Percentiles rank a stretch among this genome's conserved stretches.
Conservation (phyloP, 139 green algal genomes). For the Volvox reticuliferus region DNA sequence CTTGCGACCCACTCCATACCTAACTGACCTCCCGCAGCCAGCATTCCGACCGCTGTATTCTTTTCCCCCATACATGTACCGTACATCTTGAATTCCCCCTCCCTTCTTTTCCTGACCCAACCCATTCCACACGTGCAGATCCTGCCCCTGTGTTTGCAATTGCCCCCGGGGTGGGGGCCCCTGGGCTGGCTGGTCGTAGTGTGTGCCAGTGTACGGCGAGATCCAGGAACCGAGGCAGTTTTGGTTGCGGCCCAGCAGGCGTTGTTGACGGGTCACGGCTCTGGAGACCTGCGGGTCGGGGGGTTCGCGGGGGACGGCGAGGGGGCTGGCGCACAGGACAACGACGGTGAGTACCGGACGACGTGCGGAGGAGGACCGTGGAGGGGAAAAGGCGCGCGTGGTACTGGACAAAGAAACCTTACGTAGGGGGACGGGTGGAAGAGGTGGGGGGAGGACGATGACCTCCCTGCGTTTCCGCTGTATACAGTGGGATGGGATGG, state of each 20-base stretch:
- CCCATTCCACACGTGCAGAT: not conserved
- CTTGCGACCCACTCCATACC: too few species aligned
- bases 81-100: not conserved
- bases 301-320: slow-evolving; percentile 9
- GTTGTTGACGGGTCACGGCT: not conserved
- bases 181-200: slow-evolving; percentile 69
- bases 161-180: slow-evolving; percentile 64
- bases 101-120: not conserved
- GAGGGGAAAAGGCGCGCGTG: too few species aligned
- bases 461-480: too few species aligned
- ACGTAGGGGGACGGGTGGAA: too few species aligned
- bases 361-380: not conserved
- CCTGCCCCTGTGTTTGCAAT: slow-evolving; percentile 42
- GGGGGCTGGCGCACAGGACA: not conserved
- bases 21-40: too few species aligned
- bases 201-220: slow-evolving; percentile 55
- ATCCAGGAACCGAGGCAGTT: slow-evolving; percentile 40
- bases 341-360: not conserved
- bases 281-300: not conserved
- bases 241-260: slow-evolving; percentile 53
- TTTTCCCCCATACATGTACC: too few species aligned
- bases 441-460: too few species aligned
- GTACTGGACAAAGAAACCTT: too few species aligned
- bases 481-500: too few species aligned
- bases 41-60: too few species aligned